phyloP scores from a whole-genome alignment of 345 rosid species.

The Linum tenue region DNA sequence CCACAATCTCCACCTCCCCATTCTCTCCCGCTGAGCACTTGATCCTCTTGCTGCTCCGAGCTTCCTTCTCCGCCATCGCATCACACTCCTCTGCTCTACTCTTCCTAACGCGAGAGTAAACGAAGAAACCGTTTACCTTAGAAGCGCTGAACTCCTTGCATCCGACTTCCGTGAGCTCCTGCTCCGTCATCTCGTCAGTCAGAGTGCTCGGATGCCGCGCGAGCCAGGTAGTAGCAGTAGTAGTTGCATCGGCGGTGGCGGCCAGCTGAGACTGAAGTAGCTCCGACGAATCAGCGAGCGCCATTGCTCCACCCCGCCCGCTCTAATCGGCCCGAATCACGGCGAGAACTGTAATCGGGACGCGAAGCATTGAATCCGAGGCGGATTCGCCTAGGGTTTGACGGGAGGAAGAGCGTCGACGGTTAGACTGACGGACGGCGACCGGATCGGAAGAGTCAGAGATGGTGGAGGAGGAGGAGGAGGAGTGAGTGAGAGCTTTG shows the following conservation, averaged over 20 bases:
- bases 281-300: constrained; percentile 1
- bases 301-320: constrained; percentile 39
- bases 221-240: not conserved
- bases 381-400: not conserved
- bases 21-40: not conserved
- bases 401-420: constrained; percentile 14
- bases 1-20: not conserved
- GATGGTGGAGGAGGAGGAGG: not conserved
- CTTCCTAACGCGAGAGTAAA: constrained; percentile 1
- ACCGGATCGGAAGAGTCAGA: not conserved
- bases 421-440: not conserved
- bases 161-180: not conserved
- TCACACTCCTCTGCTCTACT: not conserved
- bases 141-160: not conserved
- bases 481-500: not conserved
- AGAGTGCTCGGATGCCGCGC: not conserved
- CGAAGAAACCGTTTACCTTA: constrained; percentile 6
- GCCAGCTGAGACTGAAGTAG: not conserved
- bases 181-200: not conserved
- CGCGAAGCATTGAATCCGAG: constrained; percentile 12
- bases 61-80: not conserved
- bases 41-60: not conserved
- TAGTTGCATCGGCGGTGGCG: not conserved
- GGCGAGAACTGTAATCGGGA: not conserved
- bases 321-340: constrained; percentile 59